Evolutionary conservation across 148 eudicot species (phyloP).

Genomic region (Heliamphora exappendiculata): DNA sequence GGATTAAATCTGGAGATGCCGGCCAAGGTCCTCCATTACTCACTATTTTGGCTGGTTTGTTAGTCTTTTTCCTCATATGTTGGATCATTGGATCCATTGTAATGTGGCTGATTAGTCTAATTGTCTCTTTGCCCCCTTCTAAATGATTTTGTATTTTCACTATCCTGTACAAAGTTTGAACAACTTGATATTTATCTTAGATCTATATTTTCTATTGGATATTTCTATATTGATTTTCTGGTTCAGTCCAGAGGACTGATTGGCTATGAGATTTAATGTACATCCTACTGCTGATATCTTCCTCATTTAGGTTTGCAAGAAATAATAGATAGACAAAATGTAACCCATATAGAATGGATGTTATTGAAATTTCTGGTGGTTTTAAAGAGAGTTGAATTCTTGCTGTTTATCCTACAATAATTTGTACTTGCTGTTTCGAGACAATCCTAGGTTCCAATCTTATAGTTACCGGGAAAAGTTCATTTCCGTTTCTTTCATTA

Average conservation of each 20-base stretch:
- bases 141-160: not conserved
- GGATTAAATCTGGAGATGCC: conserved; percentile 6
- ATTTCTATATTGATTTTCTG: not conserved
- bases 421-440: no score
- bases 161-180: not conserved
- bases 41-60: conserved; percentile 41
- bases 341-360: not conserved
- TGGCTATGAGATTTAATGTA: not conserved
- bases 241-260: not conserved
- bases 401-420: not conserved
- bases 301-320: not conserved
- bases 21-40: conserved; percentile 38
- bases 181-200: not conserved
- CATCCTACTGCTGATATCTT: not conserved
- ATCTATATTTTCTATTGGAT: not conserved
- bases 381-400: not conserved
- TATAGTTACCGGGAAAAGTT: no score
- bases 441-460: no score
- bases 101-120: conserved; percentile 31
- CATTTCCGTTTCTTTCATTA: no score
- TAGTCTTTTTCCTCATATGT: conserved; percentile 21
- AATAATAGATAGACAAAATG: not conserved
- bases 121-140: conserved; percentile 21
- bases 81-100: conserved; percentile 41
- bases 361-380: not conserved